These are phyloP conservation scores for Pseudonitzschia multiseries DNA, from an alignment of 108 stramenopile genomes.

Conservation along the genomic window DNA sequence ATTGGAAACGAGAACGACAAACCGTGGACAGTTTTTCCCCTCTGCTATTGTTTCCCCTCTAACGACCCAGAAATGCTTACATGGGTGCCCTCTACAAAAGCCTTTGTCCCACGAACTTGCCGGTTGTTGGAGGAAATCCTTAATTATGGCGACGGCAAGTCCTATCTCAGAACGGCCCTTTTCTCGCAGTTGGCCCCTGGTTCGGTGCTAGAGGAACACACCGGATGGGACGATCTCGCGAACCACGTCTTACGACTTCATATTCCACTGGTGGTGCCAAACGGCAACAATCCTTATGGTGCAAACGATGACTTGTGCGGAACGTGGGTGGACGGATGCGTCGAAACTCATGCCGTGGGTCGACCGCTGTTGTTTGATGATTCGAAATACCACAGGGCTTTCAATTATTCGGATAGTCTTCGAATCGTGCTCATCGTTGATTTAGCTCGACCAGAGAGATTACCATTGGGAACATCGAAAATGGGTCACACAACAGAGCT, in stretches of 20 bases:
- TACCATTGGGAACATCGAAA: constrained; percentile 85
- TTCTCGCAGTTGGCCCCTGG: constrained; percentile 86
- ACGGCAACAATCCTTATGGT: constrained; percentile 16
- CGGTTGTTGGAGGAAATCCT: constrained; percentile 39
- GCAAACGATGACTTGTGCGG: constrained; percentile 64
- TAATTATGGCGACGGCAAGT: constrained; percentile 4
- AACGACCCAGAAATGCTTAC: constrained; percentile 54
- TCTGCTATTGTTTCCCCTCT: constrained; percentile 94
- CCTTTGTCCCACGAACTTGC: constrained; percentile 78
- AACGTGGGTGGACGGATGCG: constrained; percentile 94
- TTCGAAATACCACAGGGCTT: constrained; percentile 93
- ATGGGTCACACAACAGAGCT: constrained; percentile 94
- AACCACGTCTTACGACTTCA: constrained; percentile 95
- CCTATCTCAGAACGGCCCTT: constrained; percentile 83
- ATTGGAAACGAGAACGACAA: constrained; percentile 22
- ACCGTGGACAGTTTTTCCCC: constrained; percentile 92
- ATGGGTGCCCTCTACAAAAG: constrained; percentile 78
- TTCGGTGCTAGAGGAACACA: constrained; percentile 88
- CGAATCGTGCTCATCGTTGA: constrained; percentile 95
- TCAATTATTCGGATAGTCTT: constrained; percentile 73
- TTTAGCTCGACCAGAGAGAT: constrained; percentile 69
- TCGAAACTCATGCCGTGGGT: constrained; percentile 79
- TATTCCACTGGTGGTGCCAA: constrained; percentile 86
- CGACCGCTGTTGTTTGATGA: constrained; percentile 91
- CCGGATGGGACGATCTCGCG: constrained; percentile 95